Base-by-base conservation (phyloP, 495 filamentous ascomycete genomes). In the Daldinia grandis region DNA sequence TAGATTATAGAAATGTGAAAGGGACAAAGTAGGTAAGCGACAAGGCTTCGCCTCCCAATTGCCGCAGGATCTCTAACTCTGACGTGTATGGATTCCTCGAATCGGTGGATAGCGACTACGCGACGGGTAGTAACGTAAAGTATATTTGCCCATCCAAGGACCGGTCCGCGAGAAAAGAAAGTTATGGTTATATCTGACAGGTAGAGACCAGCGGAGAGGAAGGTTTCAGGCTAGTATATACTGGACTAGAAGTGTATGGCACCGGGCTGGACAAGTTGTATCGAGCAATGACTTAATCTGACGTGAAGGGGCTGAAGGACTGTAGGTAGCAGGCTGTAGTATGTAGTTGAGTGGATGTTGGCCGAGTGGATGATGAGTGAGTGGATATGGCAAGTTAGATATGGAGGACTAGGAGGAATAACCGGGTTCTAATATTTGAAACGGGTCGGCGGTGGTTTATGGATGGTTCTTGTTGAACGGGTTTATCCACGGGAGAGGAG, bases 281-380 rank as follows among this genome's bases (percentile, higher is more conserved):
- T 44, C 33, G 53, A 49, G n/a, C 28, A 65, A 69, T 65, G 70
- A 73, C 62, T 68, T 73, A 73, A 65, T 73, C 56, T 69, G 62
- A 73, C 70, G 69, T 61, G 69, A 72, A 73, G 42, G 49, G 62
- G 67, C 64, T 67, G 58, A 58, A 62, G 61, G 54, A 42, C 53
- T 54, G 33, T 28, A 47, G 19, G 40, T 33, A 3, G 31, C 9
- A 33, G 31, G 31, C 31, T 40, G 19, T 10, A 49, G 17, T 53
- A 30, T 35, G 33, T 35, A 38, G 62, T 47, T 37, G 42, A 53
- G 50, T 37, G 17, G 49, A 19, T 60, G 58, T 53, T 53, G 55
- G 15, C 27, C 51, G 27, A 55, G 51, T 55, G 12, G 51, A 31
- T 55, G 51, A 33, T 25, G 31, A 38, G 37, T 35, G 37, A 37